Evolutionary conservation across 176 grass and related monocot species (phyloP).

Genomic region (Ensete ventricosum): DNA sequence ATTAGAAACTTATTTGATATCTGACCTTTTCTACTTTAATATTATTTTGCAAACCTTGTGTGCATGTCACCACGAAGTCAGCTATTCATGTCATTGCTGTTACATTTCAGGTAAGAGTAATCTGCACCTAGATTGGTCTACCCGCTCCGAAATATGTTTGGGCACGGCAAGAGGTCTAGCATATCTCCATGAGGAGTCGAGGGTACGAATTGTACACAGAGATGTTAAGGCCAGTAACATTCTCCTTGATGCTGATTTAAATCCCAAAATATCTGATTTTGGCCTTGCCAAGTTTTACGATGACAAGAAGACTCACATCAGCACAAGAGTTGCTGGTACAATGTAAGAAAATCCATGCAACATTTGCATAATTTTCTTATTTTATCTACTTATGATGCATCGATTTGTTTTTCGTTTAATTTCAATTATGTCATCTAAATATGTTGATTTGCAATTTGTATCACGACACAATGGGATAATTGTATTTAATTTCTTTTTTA

Average conservation of each 20-base stretch:
- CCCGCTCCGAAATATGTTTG: background rate
- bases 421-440: too few relatives aligned
- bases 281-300: constrained; percentile 4
- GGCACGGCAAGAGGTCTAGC: background rate
- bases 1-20: too few relatives aligned
- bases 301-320: background rate
- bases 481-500: background rate
- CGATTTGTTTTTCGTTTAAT: too few relatives aligned
- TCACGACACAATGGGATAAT: too few relatives aligned
- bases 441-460: too few relatives aligned
- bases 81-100: background rate
- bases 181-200: constrained; percentile 1
- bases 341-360: background rate
- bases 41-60: too few relatives aligned
- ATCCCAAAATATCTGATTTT: constrained; percentile 2
- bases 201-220: constrained; percentile 1
- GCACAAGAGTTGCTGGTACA: constrained; percentile 1
- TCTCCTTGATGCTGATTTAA: background rate
- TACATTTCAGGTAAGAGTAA: background rate
- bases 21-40: too few relatives aligned
- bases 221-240: constrained; percentile 8
- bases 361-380: too few relatives aligned
- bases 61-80: too few relatives aligned
- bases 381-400: too few relatives aligned
- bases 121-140: background rate